Evolutionary conservation across 768 basidiomycete species (phyloP), one percentile per base, ranked within the genome.

Genomic region (Pleurotus djamor): DNA sequence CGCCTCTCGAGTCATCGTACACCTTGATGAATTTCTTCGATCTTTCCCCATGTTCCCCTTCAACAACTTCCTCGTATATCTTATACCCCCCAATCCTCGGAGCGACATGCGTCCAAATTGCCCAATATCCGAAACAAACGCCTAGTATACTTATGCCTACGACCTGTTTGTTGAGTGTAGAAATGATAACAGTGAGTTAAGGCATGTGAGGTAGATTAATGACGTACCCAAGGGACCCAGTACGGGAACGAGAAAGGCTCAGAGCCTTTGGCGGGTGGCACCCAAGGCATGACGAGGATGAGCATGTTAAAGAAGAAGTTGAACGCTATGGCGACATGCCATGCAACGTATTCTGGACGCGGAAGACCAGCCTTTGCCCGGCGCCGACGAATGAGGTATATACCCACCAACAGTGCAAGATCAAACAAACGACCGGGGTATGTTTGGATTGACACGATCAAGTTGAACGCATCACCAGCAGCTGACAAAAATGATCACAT

Each of bases 401-500:
- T 66, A 3, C 75, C 77, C 0, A 71, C 12, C 12, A 70, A 69
- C 60, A 74, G 63, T 38, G 72, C 66, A 59, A 76, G 77, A 66
- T 63, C 71, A 62, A 72, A 72, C 5, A 70, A 72, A 65, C 71
- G 78, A 60, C 65, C 68, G 35, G 70, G 76, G 61, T 71, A 81
- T 61, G 72, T 79, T 65, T 73, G 75, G 4, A 77, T 66, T 51
- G 75, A 71, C 48, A 76, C 72, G 57, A 76, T 74, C 62, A 79
- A 78, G 62, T 76, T 75, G 65, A 79, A 79, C 6, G 76, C 76
- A 64, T 76, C 77, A 52, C 74, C 73, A 33, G 75, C 71, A 2
- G 77, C 38, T 41, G n/a, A 1, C 21, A 28, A n/a, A n/a, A 41
- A 41, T 41, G 10, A n/a, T 41, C 38, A n/a, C 38, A 41, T 41